These are phyloP conservation scores for Xylaria grammica DNA, from an alignment of 495 filamentous ascomycete species.

Conservation along the genomic window DNA sequence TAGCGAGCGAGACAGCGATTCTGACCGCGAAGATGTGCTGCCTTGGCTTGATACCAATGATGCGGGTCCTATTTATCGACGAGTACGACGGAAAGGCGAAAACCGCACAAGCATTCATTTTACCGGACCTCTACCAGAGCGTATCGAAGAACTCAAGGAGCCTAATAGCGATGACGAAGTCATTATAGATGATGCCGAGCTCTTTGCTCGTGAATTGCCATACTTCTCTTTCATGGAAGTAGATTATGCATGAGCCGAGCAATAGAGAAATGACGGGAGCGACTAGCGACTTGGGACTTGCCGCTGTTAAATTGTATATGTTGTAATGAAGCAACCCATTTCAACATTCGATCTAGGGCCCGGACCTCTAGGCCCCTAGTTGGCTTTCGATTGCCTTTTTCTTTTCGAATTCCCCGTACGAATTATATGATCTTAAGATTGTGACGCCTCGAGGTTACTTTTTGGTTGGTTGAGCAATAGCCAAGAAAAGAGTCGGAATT, in stretches of 20 bases:
- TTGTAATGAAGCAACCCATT: background rate
- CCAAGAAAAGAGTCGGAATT: background rate
- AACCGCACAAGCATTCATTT: slow-evolving; percentile 57
- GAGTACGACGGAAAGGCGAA: slow-evolving; percentile 53
- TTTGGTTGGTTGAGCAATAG: background rate
- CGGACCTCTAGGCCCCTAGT: background rate
- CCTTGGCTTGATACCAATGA: slow-evolving; percentile 48
- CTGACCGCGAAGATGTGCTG: slow-evolving; percentile 57
- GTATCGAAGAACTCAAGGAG: slow-evolving; percentile 59
- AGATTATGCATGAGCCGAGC: slow-evolving; percentile 45
- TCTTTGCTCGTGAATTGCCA: slow-evolving; percentile 51
- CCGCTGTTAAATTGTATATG: background rate
- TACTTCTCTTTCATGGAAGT: slow-evolving; percentile 56
- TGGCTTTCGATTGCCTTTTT: slow-evolving; percentile 1
- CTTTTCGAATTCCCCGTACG: slow-evolving; percentile 10
- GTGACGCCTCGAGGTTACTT: background rate
- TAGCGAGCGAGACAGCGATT: slow-evolving; percentile 58
- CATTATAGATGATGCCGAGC: slow-evolving; percentile 47
- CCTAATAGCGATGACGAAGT: slow-evolving; percentile 56
- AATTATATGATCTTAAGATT: slow-evolving; percentile 16
- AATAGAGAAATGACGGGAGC: background rate
- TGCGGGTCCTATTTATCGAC: slow-evolving; percentile 49
- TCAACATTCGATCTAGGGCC: background rate
- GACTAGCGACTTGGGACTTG: background rate
- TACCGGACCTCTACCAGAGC: slow-evolving; percentile 51